Base-by-base conservation (phyloP, 305 asterid species). In the Lippia alba region DNA sequence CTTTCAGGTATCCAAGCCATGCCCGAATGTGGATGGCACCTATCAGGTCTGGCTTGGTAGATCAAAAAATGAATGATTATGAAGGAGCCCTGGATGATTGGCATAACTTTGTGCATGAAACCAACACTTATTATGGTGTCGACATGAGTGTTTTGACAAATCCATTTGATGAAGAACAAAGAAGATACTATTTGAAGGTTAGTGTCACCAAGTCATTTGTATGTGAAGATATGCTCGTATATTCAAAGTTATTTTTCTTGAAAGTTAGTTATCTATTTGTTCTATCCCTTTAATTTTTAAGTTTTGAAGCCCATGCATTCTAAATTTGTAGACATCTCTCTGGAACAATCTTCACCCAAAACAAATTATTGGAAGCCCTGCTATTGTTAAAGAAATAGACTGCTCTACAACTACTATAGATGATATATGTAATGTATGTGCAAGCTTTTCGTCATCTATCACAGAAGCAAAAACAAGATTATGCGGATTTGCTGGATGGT, bases 1-100 rank as follows among this genome's bases (percentile, higher is more conserved):
- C 67, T 80, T 75, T 60, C 85, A 92, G 98, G 99, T 95, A 95
- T 65, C 99, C 98, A 18, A 95, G 99, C 81, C 98, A 92, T 79
- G 99, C 99, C 72, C 94, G 96, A 59, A 90, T 95, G 85, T 92
- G 97, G 98, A 73, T 94, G 72, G 91, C 99, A 39, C 99, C 99
- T 34, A 81, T 91, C 74, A 85, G 86, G 74, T 82, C 99, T 68
- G 86, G 84, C 57, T 78, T 88, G 72, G 95, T 76, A 18, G 96
- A 94, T 77, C 89, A 85, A 66, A 90, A 81, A 82, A 74, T 69
- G 82, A 72, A 64, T 62, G 96, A 87, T 78, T 95, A 74, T 70
- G 91, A 92, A 24, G 88, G 79, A 67, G 74, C 89, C 67, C 80
- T 92, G 87, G 86, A 80, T 24, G 96, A 92, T 72, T 95, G 99